Conservation (phyloP, 2,329 filamentous ascomycete genomes). For the Ophiostoma perfectum region DNA sequence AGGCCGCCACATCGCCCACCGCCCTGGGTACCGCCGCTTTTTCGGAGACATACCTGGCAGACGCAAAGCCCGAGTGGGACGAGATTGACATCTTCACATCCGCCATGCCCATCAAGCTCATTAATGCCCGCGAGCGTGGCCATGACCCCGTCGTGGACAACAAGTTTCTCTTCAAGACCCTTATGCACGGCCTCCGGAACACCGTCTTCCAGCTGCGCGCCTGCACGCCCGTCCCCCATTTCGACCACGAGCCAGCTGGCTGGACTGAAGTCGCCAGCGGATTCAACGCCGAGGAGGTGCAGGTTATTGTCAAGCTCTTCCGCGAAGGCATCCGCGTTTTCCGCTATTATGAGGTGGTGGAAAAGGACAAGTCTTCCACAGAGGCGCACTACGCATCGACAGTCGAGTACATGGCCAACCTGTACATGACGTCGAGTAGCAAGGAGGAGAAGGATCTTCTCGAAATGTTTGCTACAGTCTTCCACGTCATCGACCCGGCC, state of each 20-base stretch:
- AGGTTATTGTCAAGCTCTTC: conserved; percentile 95
- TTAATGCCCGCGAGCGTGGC: conserved; percentile 81
- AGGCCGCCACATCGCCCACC: conserved; percentile 20
- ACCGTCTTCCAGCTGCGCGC: conserved; percentile 91
- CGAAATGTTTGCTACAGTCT: conserved; percentile 96
- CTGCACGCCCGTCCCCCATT: conserved; percentile 69
- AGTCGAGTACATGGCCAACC: conserved; percentile 87
- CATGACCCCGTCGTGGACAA: conserved; percentile 92
- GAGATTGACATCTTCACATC: conserved; percentile 89
- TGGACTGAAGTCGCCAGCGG: conserved; percentile 96
- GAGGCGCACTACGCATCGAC: conserved; percentile 74
- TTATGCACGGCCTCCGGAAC: conserved; percentile 92
- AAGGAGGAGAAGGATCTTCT: conserved; percentile 97
- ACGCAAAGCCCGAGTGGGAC: conserved; percentile 91
- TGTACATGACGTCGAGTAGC: conserved; percentile 87
- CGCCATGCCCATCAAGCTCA: conserved; percentile 92
- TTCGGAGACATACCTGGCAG: conserved; percentile 76
- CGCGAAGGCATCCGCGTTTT: conserved; percentile 95
- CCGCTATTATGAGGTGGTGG: conserved; percentile 74
- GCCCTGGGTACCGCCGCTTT: conserved; percentile 48
- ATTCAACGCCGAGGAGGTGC: conserved; percentile 94
- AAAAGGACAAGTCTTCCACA: conserved; percentile 67
- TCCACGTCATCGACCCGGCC: conserved; percentile 95
- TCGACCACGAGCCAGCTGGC: conserved; percentile 81
- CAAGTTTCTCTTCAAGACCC: conserved; percentile 94